These are phyloP conservation scores for Chaetomium cochliodes DNA, from an alignment of 495 filamentous ascomycete genomes.

Conservation along the genomic window DNA sequence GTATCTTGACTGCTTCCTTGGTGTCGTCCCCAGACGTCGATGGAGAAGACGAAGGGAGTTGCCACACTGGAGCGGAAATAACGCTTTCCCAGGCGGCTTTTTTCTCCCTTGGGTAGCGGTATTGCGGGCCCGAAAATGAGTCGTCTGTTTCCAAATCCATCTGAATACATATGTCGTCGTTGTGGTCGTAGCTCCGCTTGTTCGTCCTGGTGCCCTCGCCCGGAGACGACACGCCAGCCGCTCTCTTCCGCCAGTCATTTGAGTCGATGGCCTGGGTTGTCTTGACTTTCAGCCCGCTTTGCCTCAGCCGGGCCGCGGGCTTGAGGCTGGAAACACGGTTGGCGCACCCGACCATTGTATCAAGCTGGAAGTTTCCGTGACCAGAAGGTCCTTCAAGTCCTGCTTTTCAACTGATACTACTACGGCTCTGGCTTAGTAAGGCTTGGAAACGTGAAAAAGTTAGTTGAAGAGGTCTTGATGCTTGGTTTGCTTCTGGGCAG, in stretches of 20 bases:
- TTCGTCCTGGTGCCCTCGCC: neutral
- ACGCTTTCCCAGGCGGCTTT: conserved; percentile 28
- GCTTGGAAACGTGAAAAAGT: neutral
- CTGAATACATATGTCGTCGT: conserved; percentile 1
- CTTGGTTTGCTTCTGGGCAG: neutral
- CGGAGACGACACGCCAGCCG: conserved; percentile 16
- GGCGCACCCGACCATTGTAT: conserved; percentile 22
- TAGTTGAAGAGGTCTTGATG: neutral
- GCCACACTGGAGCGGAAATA: conserved; percentile 25
- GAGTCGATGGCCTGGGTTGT: conserved; percentile 30
- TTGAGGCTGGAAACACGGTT: conserved; percentile 12
- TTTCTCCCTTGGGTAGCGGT: conserved; percentile 17
- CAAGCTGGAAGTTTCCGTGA: neutral
- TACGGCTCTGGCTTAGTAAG: neutral
- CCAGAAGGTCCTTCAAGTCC: neutral
- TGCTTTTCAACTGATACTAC: neutral
- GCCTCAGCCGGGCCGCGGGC: conserved; percentile 16
- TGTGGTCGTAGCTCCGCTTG: conserved; percentile 15
- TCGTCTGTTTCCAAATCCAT: conserved; percentile 20
- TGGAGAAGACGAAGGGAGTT: neutral
- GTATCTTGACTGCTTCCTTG: conserved; percentile 19
- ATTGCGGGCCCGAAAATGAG: conserved; percentile 8
- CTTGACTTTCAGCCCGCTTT: conserved; percentile 18
- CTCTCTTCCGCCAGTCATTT: conserved; percentile 34
- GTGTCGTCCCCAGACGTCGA: conserved; percentile 1